Base-by-base conservation (phyloP, 2,329 filamentous ascomycete species). In the Phoma sp. region DNA sequence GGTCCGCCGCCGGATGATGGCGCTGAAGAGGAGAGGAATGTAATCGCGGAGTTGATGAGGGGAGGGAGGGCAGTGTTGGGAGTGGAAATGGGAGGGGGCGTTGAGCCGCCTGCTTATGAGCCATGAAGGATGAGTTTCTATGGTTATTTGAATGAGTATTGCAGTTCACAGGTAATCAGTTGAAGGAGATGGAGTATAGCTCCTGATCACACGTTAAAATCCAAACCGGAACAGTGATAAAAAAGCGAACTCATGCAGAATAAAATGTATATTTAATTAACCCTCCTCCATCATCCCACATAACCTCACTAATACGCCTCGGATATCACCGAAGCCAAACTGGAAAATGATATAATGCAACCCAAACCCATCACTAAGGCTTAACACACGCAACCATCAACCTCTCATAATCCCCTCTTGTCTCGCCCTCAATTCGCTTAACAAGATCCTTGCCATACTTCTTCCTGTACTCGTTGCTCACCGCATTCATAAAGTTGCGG, bases 391-490 rank as follows among this genome's bases (percentile, higher is more conserved):
- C 91, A 60, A 96, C 76, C 84, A 97, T 81, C 67, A 93, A 76
- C 63, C 78, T 84, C 77, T 90, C 82, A 65, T 95, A 96, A 74
- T 96, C 89, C 4, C 92, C 91, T 57, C 89, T 91, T 5, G 91
- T 96, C 80, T 98, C 93, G 2, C 88, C 86, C 69, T 84, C 85
- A 67, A 98, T 90, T 40, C 92, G 82, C 50, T 80, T 80, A 10
- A 84, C 81, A 50, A 98, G 76, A 58, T 87, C 87, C 66, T 79
- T 85, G 62, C 84, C 82, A 75, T 88, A 96, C 39, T 83, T 83
- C 65, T 89, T 84, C 67, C 87, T 81, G 75, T 92, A 98, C 9
- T 90, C 92, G 0, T 81, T 83, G 76, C 91, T 92, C 52, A 96
- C 88, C 62, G 91, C 88, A 43, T 86, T 84, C 80, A 96, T 81